Evolutionary conservation across 495 filamentous ascomycete genomes (phyloP).

Genomic region (Aspergillus sclerotioniger): DNA sequence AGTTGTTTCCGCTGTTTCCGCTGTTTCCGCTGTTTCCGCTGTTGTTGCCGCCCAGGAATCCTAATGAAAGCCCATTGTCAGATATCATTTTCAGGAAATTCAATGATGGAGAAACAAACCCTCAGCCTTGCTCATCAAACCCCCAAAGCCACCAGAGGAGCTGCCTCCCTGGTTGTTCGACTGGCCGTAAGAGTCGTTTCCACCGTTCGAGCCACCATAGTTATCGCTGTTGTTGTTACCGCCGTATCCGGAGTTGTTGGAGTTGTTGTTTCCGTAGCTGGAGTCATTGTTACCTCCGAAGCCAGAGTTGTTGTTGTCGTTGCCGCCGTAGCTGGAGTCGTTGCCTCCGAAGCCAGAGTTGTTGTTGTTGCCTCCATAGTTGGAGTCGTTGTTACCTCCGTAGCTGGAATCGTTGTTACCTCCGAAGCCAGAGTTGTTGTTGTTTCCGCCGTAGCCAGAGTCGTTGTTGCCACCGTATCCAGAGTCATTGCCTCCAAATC

Average conservation of each 20-base stretch:
- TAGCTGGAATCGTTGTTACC: not conserved
- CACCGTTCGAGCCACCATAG: not conserved
- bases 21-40: not conserved
- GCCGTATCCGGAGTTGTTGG: not conserved
- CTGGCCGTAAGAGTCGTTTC: not conserved
- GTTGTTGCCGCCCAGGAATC: not conserved
- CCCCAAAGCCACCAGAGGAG: not conserved
- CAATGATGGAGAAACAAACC: not conserved
- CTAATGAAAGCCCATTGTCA: not conserved
- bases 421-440: not conserved
- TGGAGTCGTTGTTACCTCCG: not conserved
- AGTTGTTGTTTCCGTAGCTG: not conserved
- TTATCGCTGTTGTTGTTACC: not conserved
- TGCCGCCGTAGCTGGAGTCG: not conserved
- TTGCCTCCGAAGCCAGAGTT: not conserved
- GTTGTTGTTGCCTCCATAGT: not conserved
- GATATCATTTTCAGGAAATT: not conserved
- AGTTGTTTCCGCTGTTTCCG: not conserved
- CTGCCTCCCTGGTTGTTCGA: not conserved
- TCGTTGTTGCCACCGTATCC: not conserved
- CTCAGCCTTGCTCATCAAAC: not conserved
- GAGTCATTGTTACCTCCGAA: not conserved
- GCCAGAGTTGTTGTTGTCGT: not conserved
- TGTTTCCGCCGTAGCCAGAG: not conserved
- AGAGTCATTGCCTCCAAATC: not conserved